These are phyloP conservation scores for Colletotrichum paranaense DNA, from an alignment of 2,329 filamentous ascomycete species.

Conservation along the genomic window DNA sequence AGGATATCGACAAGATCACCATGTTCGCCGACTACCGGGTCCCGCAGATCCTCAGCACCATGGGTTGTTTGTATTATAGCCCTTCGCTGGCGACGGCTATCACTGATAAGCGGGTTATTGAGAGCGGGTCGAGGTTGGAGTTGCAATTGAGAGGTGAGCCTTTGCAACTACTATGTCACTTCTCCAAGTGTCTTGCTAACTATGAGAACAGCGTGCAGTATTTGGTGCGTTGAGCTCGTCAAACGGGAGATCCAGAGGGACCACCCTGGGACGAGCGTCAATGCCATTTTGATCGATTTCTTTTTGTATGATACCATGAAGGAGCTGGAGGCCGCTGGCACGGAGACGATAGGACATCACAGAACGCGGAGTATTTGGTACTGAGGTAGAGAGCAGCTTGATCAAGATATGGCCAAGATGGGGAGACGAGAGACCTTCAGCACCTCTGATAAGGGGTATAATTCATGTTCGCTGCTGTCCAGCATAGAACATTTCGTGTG, in stretches of 20 bases:
- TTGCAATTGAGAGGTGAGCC: slow-evolving; percentile 82
- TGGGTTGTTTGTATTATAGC: slow-evolving; percentile 87
- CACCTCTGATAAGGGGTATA: slow-evolving; percentile 14
- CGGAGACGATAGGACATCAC: slow-evolving; percentile 81
- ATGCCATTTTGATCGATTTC: slow-evolving; percentile 96
- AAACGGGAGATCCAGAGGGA: slow-evolving; percentile 79
- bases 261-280: slow-evolving; percentile 78
- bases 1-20: slow-evolving; percentile 94
- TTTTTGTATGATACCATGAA: slow-evolving; percentile 97
- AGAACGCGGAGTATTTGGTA: slow-evolving; percentile 96
- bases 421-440: background rate
- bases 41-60: slow-evolving; percentile 87
- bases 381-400: slow-evolving; percentile 51
- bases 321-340: slow-evolving; percentile 74
- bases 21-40: slow-evolving; percentile 99
- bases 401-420: background rate
- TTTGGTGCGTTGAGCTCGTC: slow-evolving; percentile 95
- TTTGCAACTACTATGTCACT: too few species aligned
- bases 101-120: slow-evolving; percentile 70
- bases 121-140: slow-evolving; percentile 82
- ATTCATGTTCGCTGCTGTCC: background rate
- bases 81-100: slow-evolving; percentile 82
- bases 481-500: background rate
- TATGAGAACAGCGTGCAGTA: slow-evolving; percentile 76
- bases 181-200: background rate